phyloP scores from a whole-genome alignment of 345 rosid genomes.

The Sapria himalayana region DNA sequence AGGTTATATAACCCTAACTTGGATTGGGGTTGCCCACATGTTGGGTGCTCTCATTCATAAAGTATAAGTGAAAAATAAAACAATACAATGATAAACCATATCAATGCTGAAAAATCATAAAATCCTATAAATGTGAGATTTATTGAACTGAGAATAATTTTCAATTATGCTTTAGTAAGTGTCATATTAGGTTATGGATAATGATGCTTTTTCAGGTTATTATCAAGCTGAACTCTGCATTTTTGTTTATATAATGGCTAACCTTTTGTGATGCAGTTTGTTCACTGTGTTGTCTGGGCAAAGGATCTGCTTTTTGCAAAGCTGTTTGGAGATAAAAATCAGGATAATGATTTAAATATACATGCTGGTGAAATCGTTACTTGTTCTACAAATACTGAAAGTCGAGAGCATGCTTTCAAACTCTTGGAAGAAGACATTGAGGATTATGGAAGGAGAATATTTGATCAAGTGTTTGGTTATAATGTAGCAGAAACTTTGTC shows the following conservation, averaged over 20 bases:
- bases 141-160: too few relatives aligned
- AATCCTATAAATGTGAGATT: too few relatives aligned
- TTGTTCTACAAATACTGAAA: too few relatives aligned
- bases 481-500: conserved; percentile 83
- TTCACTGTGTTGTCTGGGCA: conserved; percentile 98
- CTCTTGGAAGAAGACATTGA: conserved; percentile 70
- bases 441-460: conserved; percentile 79
- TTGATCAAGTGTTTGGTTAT: conserved; percentile 91
- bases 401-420: conserved; percentile 46
- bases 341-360: conserved; percentile 87
- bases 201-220: conserved; percentile 2
- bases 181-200: too few relatives aligned
- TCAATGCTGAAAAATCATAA: too few relatives aligned
- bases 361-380: conserved; percentile 45
- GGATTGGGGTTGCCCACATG: too few relatives aligned
- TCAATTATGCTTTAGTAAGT: too few relatives aligned
- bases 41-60: too few relatives aligned
- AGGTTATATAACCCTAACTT: too few relatives aligned
- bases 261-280: conserved; percentile 90
- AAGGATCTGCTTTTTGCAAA: conserved; percentile 92
- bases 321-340: conserved; percentile 90
- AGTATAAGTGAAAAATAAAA: too few relatives aligned
- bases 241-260: too few relatives aligned
- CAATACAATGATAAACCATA: too few relatives aligned
- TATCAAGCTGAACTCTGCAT: neutral